Base-by-base conservation (phyloP, 208 protist species). In the Acanthamoeba castellanii region DNA sequence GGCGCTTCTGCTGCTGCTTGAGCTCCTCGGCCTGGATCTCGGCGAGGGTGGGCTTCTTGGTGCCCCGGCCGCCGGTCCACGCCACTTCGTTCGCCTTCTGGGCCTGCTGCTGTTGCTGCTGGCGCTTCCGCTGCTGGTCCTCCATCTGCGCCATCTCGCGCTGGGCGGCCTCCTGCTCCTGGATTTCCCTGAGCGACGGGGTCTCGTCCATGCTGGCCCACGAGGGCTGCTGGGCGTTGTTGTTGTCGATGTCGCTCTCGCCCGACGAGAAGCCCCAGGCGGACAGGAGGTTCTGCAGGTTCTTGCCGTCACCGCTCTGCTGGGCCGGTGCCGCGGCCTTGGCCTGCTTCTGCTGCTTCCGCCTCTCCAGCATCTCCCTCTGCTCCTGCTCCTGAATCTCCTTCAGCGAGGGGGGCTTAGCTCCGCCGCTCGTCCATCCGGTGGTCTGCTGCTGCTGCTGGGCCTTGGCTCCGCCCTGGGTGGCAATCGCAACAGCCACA, bases 301-400 rank as follows among this genome's bases (percentile, higher is more conserved):
- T 47, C 52, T 91, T 64, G 34, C 32, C 57, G 7, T 70, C 59
- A 9, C 52, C 42, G 22, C 45, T 30, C 25, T 55, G 14, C 20
- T 18, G 22, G 25, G 42, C 78, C 3, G 22, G 20, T 64, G 59
- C 25, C 13, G 59, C 55, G 25, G 81, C 27, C 45, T 84, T 14
- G 37, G 32, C 37, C 34, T 91, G 84, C 84, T 64, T 42, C 20
- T 91, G 84, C 37, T 91, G 84, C 84, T 72, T 91, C 84, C 70
- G 84, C 57, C 37, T 14, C 84, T 91, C 52, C 84, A 70, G 27
- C 57, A 64, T 64, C 55, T 91, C 59, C 20, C 47, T 3, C 47
- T 50, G 50, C 59, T 91, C 84, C 57, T 72, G 84, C 84, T 91
- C 84, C 42, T 91, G 84, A 25, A 91, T 91, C n/a, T 91, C 84